Evolutionary conservation across 2,329 filamentous ascomycete genomes (phyloP).

Genomic region (Hymenotorrendiella dingleyae): DNA sequence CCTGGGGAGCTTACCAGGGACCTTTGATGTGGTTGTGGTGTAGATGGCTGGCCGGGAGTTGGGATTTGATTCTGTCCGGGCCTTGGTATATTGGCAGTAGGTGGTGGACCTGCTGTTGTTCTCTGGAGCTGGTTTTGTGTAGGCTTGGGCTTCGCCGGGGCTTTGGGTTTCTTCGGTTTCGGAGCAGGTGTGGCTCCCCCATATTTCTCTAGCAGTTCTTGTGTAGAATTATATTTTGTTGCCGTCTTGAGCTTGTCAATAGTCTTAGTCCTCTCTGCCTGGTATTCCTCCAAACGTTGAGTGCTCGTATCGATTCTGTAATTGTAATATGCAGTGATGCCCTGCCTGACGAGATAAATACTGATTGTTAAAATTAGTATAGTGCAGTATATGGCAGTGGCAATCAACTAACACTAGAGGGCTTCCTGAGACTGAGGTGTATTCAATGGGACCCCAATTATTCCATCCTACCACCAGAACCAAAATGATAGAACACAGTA

Average conservation of each 20-base stretch:
- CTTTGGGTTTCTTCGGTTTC: conserved; percentile 21
- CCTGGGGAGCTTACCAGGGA: conserved; percentile 16
- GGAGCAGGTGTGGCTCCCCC: conserved; percentile 46
- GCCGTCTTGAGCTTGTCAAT: conserved; percentile 93
- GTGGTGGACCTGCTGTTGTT: conserved; percentile 50
- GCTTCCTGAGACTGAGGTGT: conserved; percentile 69
- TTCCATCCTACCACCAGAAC: conserved; percentile 79
- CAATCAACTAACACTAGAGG: conserved; percentile 63
- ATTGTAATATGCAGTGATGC: conserved; percentile 66
- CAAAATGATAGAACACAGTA: conserved; percentile 77
- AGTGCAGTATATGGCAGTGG: neutral
- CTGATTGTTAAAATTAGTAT: too few species aligned
- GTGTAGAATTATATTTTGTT: conserved; percentile 92
- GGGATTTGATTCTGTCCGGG: conserved; percentile 14
- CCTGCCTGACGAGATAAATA: conserved; percentile 70
- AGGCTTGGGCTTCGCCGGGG: conserved; percentile 11
- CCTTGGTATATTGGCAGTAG: conserved; percentile 57
- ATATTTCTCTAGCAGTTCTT: conserved; percentile 91
- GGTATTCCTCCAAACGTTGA: conserved; percentile 63
- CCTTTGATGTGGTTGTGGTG: conserved; percentile 17
- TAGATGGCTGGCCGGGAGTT: conserved; percentile 21
- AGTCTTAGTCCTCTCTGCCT: conserved; percentile 74
- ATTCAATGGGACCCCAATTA: conserved; percentile 71
- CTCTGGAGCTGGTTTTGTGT: conserved; percentile 31
- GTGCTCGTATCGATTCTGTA: conserved; percentile 71